Conservation (phyloP, 768 basidiomycete genomes). For the Suillus alpinus region DNA sequence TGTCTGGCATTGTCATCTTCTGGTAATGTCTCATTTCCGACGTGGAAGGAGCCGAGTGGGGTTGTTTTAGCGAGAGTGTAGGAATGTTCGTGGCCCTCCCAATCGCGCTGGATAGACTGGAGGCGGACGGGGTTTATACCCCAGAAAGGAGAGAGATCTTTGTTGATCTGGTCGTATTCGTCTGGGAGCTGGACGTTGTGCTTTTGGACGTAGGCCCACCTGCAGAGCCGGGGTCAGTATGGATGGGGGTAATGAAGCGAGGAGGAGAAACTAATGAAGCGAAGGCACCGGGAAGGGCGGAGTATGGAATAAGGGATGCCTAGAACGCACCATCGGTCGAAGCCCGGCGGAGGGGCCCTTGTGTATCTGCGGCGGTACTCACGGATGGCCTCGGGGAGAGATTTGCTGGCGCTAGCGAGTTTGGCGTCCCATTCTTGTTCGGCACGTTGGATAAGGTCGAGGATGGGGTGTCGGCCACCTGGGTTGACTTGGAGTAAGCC, state of each 20-base stretch:
- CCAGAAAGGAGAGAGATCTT: constrained; percentile 43
- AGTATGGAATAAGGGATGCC: too few species aligned
- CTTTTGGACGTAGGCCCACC: constrained; percentile 46
- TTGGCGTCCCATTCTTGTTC: constrained; percentile 40
- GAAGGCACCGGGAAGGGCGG: too few species aligned
- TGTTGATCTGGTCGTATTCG: constrained; percentile 52
- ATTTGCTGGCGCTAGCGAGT: constrained; percentile 33
- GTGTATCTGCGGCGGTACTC: constrained; percentile 39
- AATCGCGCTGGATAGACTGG: constrained; percentile 22
- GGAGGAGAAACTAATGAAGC: too few species aligned
- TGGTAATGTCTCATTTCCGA: constrained; percentile 17
- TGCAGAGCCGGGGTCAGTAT: too few species aligned
- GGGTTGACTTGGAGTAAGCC: constrained; percentile 38
- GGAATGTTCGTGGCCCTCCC: constrained; percentile 30
- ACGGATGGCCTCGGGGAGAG: constrained; percentile 35
- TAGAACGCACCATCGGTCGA: constrained; percentile 43
- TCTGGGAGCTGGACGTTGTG: constrained; percentile 49
- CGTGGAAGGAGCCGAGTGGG: constrained; percentile 5
- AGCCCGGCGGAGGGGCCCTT: constrained; percentile 40
- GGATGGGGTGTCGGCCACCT: constrained; percentile 42
- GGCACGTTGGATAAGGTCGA: constrained; percentile 37
- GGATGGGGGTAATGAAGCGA: too few species aligned
- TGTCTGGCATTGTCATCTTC: neutral
- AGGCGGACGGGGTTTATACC: constrained; percentile 36
- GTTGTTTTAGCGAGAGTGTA: constrained; percentile 34